These are phyloP conservation scores for Diatrype stigma DNA, from an alignment of 2,329 filamentous ascomycete genomes.

Conservation along the genomic window DNA sequence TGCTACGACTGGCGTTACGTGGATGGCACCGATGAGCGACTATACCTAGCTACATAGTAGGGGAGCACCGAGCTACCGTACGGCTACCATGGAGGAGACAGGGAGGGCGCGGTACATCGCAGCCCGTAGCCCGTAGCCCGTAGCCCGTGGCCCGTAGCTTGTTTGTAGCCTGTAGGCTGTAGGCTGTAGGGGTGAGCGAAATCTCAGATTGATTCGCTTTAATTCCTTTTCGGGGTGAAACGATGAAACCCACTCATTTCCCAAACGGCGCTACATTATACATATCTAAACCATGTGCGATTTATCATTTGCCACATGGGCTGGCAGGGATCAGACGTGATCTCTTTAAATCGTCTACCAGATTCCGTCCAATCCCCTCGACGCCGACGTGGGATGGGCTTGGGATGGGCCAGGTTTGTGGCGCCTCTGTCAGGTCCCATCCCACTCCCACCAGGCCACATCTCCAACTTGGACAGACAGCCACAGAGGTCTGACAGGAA, in stretches of 20 bases:
- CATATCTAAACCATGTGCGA: background rate
- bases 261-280: slow-evolving; percentile 1
- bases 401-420: too few species aligned
- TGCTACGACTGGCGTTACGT: too few species aligned
- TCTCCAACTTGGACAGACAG: background rate
- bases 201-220: background rate
- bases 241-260: background rate
- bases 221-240: background rate
- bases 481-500: slow-evolving; percentile 1
- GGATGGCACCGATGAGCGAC: too few species aligned
- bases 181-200: background rate
- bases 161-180: too few species aligned
- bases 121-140: too few species aligned
- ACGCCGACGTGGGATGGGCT: too few species aligned
- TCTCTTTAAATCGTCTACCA: background rate
- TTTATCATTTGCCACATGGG: background rate
- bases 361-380: background rate
- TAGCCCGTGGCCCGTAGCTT: too few species aligned
- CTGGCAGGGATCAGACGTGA: background rate
- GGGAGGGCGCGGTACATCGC: too few species aligned
- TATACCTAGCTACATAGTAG: too few species aligned
- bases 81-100: too few species aligned
- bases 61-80: too few species aligned
- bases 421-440: background rate
- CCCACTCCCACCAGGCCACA: background rate